Conservation (phyloP, 345 rosid genomes). For the Litchi chinensis region DNA sequence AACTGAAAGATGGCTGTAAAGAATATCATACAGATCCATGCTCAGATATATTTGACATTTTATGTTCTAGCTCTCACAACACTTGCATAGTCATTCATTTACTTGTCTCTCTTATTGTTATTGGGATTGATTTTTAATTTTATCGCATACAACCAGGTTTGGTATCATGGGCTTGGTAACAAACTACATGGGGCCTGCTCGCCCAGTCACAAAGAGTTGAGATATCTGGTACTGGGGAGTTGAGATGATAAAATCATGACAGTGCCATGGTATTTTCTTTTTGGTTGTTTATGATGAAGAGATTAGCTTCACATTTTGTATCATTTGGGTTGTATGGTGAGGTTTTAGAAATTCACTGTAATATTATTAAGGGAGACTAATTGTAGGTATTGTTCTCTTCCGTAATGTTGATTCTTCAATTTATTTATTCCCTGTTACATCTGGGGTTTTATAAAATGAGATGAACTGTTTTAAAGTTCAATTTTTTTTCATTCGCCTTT, state of each 20-base stretch:
- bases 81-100: neutral
- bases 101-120: neutral
- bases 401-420: neutral
- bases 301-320: neutral
- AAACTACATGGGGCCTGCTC: conserved; percentile 84
- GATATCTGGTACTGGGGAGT: conserved; percentile 5
- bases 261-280: neutral
- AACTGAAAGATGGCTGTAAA: neutral
- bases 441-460: neutral
- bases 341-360: conserved; percentile 2
- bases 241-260: conserved; percentile 3
- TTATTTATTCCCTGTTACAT: neutral
- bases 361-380: neutral
- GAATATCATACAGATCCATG: neutral
- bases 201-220: conserved; percentile 59
- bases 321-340: neutral
- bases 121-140: neutral
- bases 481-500: neutral
- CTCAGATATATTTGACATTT: neutral
- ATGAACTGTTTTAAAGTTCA: neutral
- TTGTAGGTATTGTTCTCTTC: neutral
- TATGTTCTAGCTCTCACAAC: neutral
- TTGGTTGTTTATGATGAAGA: neutral
- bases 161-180: conserved; percentile 97
- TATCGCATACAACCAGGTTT: conserved; percentile 60